phyloP scores from a whole-genome alignment of 1,284 basidiomycete species.

The Boletus sp. region DNA sequence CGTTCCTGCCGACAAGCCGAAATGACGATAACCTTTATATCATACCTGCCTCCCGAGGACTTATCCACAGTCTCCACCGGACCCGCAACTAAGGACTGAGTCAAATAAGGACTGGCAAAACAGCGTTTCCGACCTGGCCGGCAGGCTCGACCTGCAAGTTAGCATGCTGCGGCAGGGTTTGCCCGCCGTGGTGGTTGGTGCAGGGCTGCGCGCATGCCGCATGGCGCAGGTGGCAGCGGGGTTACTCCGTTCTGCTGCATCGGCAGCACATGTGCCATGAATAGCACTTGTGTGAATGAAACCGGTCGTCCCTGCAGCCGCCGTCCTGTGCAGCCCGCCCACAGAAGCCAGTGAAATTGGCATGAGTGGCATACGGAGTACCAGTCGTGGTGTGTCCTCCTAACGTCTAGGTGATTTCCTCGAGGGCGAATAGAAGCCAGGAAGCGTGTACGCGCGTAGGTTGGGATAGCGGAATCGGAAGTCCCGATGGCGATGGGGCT shows the following conservation, averaged over 20 bases:
- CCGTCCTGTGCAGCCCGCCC: slow-evolving; percentile 16
- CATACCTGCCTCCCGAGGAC: slow-evolving; percentile 3
- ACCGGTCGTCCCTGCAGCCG: not conserved
- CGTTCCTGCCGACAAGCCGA: slow-evolving; percentile 14
- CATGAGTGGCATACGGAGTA: slow-evolving; percentile 11
- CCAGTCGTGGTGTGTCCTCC: slow-evolving; percentile 1
- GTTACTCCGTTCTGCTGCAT: slow-evolving; percentile 1
- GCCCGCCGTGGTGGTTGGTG: slow-evolving; percentile 7
- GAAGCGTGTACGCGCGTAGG: slow-evolving; percentile 12
- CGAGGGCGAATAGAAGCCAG: slow-evolving; percentile 23
- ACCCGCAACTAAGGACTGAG: slow-evolving; percentile 6
- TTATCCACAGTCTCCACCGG: slow-evolving; percentile 1
- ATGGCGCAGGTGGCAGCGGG: slow-evolving; percentile 9
- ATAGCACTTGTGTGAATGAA: slow-evolving; percentile 13
- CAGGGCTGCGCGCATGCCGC: not conserved
- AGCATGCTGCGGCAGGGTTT: not conserved
- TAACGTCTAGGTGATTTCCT: slow-evolving; percentile 16
- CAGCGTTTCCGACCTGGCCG: slow-evolving; percentile 13
- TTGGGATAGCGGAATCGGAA: slow-evolving; percentile 29
- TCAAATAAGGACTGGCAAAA: slow-evolving; percentile 4
- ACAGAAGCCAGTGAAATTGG: slow-evolving; percentile 15
- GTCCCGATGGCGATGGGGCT: slow-evolving; percentile 29
- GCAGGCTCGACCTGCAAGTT: slow-evolving; percentile 1
- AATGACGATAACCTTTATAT: not conserved
- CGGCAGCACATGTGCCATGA: slow-evolving; percentile 5